phyloP scores from a whole-genome alignment of 257 asterid genomes.

The Vinca minor region DNA sequence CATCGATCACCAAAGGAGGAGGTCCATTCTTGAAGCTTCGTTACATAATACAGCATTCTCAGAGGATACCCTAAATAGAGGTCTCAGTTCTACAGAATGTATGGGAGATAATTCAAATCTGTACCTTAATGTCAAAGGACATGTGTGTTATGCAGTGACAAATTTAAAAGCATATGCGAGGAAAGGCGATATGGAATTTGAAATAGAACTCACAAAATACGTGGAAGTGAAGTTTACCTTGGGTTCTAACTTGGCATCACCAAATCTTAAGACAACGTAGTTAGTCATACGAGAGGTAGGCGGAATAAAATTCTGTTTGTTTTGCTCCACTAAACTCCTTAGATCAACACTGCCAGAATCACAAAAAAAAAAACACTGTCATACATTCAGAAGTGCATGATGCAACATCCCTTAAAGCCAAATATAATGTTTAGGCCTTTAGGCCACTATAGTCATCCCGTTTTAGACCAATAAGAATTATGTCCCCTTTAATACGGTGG shows the following conservation, averaged over 20 bases:
- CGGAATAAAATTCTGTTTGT: slow-evolving; percentile 63
- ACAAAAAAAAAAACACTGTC: neutral
- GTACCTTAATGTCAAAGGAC: neutral
- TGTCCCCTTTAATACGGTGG: neutral
- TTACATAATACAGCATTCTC: neutral
- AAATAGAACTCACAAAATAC: no score
- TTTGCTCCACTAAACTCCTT: slow-evolving; percentile 76
- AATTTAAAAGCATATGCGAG: neutral
- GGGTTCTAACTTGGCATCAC: slow-evolving; percentile 46
- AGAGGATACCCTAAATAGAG: neutral
- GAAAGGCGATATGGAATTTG: no score
- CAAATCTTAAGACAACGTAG: slow-evolving; percentile 78
- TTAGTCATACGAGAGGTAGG: slow-evolving; percentile 90
- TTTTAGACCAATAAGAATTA: no score
- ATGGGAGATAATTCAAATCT: neutral
- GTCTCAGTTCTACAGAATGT: neutral
- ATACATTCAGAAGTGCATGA: slow-evolving; percentile 1
- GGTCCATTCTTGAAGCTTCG: neutral
- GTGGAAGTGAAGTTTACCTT: slow-evolving; percentile 31
- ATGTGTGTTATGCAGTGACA: neutral
- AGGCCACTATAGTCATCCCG: no score
- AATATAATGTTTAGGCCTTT: neutral
- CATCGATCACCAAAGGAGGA: neutral
- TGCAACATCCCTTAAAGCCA: neutral
- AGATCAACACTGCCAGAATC: slow-evolving; percentile 72